Evolutionary conservation across 768 basidiomycete species (phyloP), one percentile per base, ranked within the genome.

Genomic region (Xerocomellus intermedius): DNA sequence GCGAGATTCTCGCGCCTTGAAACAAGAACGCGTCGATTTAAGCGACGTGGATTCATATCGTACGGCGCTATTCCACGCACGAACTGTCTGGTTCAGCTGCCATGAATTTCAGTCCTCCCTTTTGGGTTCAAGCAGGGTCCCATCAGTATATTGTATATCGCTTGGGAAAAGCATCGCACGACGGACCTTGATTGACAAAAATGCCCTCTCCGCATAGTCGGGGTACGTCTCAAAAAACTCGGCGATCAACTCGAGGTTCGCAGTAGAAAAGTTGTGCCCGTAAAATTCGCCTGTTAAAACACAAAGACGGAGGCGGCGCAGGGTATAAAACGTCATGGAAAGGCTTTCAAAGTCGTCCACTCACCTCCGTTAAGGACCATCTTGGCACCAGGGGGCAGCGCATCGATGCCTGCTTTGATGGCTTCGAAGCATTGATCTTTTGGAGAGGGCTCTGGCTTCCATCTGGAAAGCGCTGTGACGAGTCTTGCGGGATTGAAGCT

Each of bases 341-440:
- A 32, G 7, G 14, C 13, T 1, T 13, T 19, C 13, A 30, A 26
- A 32, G 7, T 32, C 13, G 3, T 13, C 30, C 19, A 42, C 73
- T 16, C 57, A 77, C 82, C 79, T 61, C 74, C 78, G 64, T 83
- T 82, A 55, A 85, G 53, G 37, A 82, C 57, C 63, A 79, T 75
- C 62, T 82, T 83, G 17, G 65, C 70, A 13, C 77, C 78, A 0
- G 72, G 56, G 1, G 77, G 77, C 24, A 78, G 64, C 0, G 73
- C 67, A 32, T 79, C 78, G 55, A 81, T 62, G 6, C 77, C 79
- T 13, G 76, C 77, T 64, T 63, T 60, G 26, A 61, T 56, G 3
- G 83, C 73, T 19, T 77, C 80, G 55, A 89, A 86, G 8, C 80
- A 59, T 35, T 58, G 35, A 48, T 82, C 82, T 50, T 87, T 84